Percentiles rank a stretch among this genome's conserved stretches.
Conservation (phyloP, 306 rosid genomes). For the Fragaria vesca region DNA sequence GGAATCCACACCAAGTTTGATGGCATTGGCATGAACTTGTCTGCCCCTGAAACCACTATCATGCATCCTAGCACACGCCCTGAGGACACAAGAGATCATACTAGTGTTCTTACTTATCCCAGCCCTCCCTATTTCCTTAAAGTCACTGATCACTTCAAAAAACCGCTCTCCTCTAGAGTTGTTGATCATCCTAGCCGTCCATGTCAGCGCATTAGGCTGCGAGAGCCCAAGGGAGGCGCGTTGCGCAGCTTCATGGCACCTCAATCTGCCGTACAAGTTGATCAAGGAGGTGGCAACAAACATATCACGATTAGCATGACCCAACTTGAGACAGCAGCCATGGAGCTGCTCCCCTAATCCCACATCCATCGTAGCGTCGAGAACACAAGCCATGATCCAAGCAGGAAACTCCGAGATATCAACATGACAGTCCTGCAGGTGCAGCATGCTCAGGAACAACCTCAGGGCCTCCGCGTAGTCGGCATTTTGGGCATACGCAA, state of each 20-base stretch:
- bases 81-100: background rate
- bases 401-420: background rate
- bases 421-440: background rate
- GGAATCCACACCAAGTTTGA: background rate
- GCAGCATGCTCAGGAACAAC: background rate
- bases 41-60: background rate
- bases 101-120: background rate
- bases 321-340: slow-evolving; percentile 4
- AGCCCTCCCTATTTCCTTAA: background rate
- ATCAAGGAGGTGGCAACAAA: background rate
- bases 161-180: background rate
- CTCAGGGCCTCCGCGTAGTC: background rate
- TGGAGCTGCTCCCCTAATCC: background rate
- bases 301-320: background rate
- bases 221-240: background rate
- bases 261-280: background rate
- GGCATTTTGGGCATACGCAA: background rate
- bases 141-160: background rate
- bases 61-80: background rate
- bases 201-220: background rate
- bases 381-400: slow-evolving; percentile 1
- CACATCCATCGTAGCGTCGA: background rate
- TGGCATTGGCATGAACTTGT: slow-evolving; percentile 5
- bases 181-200: background rate
- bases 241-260: background rate